Percentiles rank a stretch among this genome's conserved stretches.
phyloP scores from a whole-genome alignment of 169 alveolate genomes.

The Cystoisospora suis region DNA sequence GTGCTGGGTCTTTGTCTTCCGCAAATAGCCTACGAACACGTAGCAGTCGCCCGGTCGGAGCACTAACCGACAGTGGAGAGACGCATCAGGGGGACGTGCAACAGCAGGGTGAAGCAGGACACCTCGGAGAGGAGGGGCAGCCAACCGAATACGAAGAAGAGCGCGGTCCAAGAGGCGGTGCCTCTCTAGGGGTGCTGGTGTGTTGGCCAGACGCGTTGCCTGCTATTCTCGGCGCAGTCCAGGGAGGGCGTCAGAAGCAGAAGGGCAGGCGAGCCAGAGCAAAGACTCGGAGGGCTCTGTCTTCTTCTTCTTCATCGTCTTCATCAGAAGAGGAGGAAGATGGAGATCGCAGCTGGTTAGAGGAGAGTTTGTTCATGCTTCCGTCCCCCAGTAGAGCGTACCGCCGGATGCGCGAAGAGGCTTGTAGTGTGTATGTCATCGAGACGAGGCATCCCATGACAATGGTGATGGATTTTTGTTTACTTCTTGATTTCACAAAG shows the following conservation, averaged over 20 bases:
- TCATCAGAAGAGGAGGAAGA: not conserved
- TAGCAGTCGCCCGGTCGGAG: not conserved
- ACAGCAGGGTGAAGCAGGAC: not conserved
- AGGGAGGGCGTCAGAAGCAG: not conserved
- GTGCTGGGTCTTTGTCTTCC: no score
- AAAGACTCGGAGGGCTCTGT: not conserved
- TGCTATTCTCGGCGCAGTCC: not conserved
- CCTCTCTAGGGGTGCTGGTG: not conserved
- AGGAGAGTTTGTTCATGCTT: slow-evolving; percentile 3
- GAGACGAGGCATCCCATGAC: not conserved
- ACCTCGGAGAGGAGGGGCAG: not conserved
- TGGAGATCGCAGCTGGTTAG: slow-evolving; percentile 25
- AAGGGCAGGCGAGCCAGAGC: not conserved
- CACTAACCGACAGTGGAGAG: not conserved
- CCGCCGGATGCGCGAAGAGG: not conserved
- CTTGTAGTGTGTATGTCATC: not conserved
- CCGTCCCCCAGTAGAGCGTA: not conserved
- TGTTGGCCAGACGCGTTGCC: slow-evolving; percentile 34
- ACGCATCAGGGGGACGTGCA: not conserved
- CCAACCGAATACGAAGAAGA: not conserved
- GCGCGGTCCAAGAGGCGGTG: not conserved
- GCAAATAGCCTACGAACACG: not conserved
- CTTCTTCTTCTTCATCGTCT: not conserved
- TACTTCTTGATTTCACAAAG: not conserved
- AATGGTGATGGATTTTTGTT: not conserved